These are phyloP conservation scores for Collariella sp. DNA, from an alignment of 495 filamentous ascomycete genomes.

Conservation along the genomic window DNA sequence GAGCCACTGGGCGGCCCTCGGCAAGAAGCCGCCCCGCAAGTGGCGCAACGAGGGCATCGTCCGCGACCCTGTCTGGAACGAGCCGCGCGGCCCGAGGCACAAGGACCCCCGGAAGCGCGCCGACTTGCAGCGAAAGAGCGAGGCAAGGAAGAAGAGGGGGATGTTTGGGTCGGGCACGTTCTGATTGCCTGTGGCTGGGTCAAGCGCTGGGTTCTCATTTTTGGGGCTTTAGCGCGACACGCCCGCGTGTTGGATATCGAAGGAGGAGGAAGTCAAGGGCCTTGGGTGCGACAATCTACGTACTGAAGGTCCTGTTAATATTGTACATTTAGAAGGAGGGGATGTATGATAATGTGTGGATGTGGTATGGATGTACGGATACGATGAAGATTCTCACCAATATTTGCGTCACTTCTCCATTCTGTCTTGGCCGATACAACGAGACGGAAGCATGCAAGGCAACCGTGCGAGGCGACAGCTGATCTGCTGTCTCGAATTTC, in stretches of 20 bases:
- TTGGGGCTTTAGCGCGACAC: no score
- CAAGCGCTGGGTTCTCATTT: no score
- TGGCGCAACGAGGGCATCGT: slow-evolving; percentile 63
- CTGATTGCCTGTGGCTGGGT: no score
- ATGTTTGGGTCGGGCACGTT: no score
- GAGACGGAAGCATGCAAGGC: no score
- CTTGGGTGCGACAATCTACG: background rate
- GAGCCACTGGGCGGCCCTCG: slow-evolving; percentile 57
- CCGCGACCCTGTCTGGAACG: slow-evolving; percentile 32
- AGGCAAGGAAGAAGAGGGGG: background rate
- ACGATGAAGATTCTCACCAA: background rate
- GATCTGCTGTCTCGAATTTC: background rate
- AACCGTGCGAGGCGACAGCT: background rate
- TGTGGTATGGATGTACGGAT: background rate
- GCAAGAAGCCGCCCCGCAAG: slow-evolving; percentile 55
- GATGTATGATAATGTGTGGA: background rate
- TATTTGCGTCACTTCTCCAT: background rate
- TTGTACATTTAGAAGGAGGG: background rate
- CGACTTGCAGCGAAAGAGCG: slow-evolving; percentile 11
- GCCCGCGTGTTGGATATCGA: no score
- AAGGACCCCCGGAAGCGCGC: slow-evolving; percentile 12
- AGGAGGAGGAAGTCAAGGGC: background rate
- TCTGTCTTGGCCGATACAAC: no score
- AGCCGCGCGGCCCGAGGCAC: slow-evolving; percentile 11
- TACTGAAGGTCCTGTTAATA: background rate